These are phyloP conservation scores for Cairneyella variabilis DNA, from an alignment of 495 filamentous ascomycete species.

Conservation along the genomic window DNA sequence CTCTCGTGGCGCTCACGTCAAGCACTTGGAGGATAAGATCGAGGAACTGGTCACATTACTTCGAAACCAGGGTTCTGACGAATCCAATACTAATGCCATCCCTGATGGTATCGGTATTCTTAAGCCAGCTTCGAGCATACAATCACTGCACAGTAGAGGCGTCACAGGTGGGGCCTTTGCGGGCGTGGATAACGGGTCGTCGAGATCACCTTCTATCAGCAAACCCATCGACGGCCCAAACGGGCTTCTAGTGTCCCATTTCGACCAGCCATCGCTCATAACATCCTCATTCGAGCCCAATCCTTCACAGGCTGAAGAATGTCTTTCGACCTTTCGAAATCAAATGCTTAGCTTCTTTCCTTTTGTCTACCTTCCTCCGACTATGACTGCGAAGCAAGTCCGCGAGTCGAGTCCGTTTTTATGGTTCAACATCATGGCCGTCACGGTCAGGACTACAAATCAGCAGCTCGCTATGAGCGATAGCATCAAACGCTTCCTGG, in stretches of 20 bases:
- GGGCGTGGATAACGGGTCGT: too few species aligned
- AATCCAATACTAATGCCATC: too few species aligned
- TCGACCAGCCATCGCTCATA: not conserved
- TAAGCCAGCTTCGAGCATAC: too few species aligned
- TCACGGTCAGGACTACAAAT: not conserved
- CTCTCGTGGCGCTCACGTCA: too few species aligned
- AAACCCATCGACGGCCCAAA: too few species aligned
- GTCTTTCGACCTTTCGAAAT: not conserved
- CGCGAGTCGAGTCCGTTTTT: not conserved
- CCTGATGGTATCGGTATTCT: too few species aligned
- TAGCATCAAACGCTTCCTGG: not conserved
- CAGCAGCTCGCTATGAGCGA: not conserved
- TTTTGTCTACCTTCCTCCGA: not conserved
- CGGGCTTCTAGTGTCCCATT: not conserved
- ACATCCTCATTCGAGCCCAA: not conserved
- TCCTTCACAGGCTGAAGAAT: not conserved
- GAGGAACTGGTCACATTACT: too few species aligned
- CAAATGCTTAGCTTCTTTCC: not conserved
- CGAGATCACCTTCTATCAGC: too few species aligned
- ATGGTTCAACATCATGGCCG: not conserved
- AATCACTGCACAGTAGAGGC: too few species aligned
- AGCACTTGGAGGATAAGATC: too few species aligned
- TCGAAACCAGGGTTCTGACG: too few species aligned
- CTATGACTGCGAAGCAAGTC: not conserved
- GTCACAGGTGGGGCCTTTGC: too few species aligned